Evolutionary conservation across 352 stramenopile genomes (phyloP).

Genomic region (Phytophthora capsici): DNA sequence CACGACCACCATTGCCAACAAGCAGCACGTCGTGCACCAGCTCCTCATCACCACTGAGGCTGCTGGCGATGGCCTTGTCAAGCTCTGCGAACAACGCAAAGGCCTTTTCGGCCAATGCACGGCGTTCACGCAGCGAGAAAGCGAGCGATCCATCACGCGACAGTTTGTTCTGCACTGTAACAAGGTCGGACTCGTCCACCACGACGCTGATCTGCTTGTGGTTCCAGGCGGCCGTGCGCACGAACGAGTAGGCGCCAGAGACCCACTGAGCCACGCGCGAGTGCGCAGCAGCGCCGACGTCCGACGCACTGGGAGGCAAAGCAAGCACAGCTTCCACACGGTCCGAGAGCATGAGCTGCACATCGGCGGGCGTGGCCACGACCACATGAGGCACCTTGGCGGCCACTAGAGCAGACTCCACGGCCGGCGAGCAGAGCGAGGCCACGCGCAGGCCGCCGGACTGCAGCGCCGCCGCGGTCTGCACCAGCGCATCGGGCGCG

Average conservation of each 20-base stretch:
- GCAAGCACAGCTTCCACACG: slow-evolving; percentile 75
- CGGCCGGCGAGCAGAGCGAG: slow-evolving; percentile 55
- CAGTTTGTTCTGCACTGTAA: slow-evolving; percentile 55
- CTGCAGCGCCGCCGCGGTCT: slow-evolving; percentile 60
- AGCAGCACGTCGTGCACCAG: slow-evolving; percentile 91
- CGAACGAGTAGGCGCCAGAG: slow-evolving; percentile 77
- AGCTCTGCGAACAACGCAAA: slow-evolving; percentile 80
- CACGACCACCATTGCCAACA: slow-evolving; percentile 92
- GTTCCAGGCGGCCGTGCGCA: slow-evolving; percentile 87
- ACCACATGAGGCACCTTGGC: slow-evolving; percentile 80
- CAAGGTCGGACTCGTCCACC: slow-evolving; percentile 69
- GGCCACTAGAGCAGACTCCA: slow-evolving; percentile 66
- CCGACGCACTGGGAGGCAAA: slow-evolving; percentile 43
- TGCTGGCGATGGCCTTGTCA: slow-evolving; percentile 67
- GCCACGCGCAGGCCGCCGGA: slow-evolving; percentile 63
- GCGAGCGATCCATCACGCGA: slow-evolving; percentile 67
- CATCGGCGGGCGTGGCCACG: slow-evolving; percentile 65
- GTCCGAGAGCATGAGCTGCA: slow-evolving; percentile 74
- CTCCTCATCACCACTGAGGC: slow-evolving; percentile 61
- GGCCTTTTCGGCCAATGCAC: slow-evolving; percentile 76
- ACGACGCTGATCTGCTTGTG: slow-evolving; percentile 89
- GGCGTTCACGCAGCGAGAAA: slow-evolving; percentile 76
- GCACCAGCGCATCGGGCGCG: slow-evolving; percentile 53
- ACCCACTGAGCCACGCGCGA: slow-evolving; percentile 68
- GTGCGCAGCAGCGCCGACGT: slow-evolving; percentile 42